Base-by-base conservation (phyloP, 768 basidiomycete species). In the Russula griseocarnosa region DNA sequence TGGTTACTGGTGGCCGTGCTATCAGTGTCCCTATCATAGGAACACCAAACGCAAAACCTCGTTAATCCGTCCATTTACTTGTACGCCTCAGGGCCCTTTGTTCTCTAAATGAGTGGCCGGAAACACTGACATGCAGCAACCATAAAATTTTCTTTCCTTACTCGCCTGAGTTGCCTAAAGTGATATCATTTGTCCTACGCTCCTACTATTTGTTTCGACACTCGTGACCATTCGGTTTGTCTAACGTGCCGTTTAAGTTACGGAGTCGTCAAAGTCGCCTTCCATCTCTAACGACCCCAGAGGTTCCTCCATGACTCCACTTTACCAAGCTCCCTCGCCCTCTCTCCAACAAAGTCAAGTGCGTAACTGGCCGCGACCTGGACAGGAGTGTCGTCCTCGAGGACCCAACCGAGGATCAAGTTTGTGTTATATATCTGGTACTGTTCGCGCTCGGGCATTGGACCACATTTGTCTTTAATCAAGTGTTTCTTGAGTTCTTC, bases 271-370 rank as follows among this genome's bases (percentile, higher is more conserved):
- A 36, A 36, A 36, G 34, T 11, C 34, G 13, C 36, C 36, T 36
- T 13, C 11, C 36, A 5, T 14, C 36, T 36, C 36, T 36, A 47
- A 47, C 42, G 42, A 0, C 55, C 55, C 55, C 55, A 57, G 1
- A 30, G 55, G 26, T 51, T 36, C 9, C 16, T n/a, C 49, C 49
- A 51, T 7, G 18, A 32, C 36, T 51, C 49, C 26, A 4, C 49
- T 38, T 51, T 59, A 2, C 36, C 36, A 14, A 51, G 58, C 49
- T 59, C 49, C 24, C 7, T n/a, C 16, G 58, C 58, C 58, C 16
- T 40, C 38, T 59, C 58, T 8, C 24, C 14, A 26, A 59, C 36
- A 22, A 59, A 51, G 20, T 40, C 58, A 22, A 59, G 49, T 5
- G 49, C 49, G 26, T 38, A 40, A 6, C 34, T 50, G 10, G 34